phyloP scores from a whole-genome alignment of 2,329 filamentous ascomycete genomes.

The Claviceps paspali region DNA sequence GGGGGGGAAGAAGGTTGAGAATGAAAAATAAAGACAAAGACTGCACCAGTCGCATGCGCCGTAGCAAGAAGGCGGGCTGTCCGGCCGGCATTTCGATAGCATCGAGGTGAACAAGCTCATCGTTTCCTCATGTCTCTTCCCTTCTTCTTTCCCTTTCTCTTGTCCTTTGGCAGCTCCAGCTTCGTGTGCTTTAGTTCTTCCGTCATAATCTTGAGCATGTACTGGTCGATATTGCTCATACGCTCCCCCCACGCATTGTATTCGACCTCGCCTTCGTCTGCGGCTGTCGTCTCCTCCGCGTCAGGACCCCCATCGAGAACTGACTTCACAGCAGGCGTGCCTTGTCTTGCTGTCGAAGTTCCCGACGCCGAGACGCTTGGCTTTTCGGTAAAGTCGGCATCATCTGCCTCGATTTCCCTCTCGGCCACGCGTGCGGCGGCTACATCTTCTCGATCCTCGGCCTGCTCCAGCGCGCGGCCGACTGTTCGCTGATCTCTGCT shows the following conservation, averaged over 20 bases:
- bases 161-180: slow-evolving; percentile 48
- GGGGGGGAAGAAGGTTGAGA: too few relatives aligned
- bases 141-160: slow-evolving; percentile 45
- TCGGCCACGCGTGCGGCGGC: slow-evolving; percentile 75
- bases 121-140: slow-evolving; percentile 42
- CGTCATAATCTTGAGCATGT: slow-evolving; percentile 56
- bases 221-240: slow-evolving; percentile 55
- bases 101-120: too few relatives aligned
- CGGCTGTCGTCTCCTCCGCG: slow-evolving; percentile 10
- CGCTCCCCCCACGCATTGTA: slow-evolving; percentile 42
- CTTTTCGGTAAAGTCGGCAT: slow-evolving; percentile 68
- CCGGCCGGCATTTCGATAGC: too few relatives aligned
- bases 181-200: slow-evolving; percentile 42
- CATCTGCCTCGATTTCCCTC: slow-evolving; percentile 76
- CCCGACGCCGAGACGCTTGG: slow-evolving; percentile 29
- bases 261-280: slow-evolving; percentile 28
- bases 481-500: slow-evolving; percentile 46
- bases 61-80: too few relatives aligned
- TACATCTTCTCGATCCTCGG: slow-evolving; percentile 86
- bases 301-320: slow-evolving; percentile 19
- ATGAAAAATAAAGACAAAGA: too few relatives aligned
- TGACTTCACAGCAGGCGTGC: slow-evolving; percentile 30
- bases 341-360: slow-evolving; percentile 33
- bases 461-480: slow-evolving; percentile 65
- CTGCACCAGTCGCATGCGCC: too few relatives aligned